Evolutionary conservation across 75 land plant genomes (phyloP).

Genomic region (Pinus albicaulis): DNA sequence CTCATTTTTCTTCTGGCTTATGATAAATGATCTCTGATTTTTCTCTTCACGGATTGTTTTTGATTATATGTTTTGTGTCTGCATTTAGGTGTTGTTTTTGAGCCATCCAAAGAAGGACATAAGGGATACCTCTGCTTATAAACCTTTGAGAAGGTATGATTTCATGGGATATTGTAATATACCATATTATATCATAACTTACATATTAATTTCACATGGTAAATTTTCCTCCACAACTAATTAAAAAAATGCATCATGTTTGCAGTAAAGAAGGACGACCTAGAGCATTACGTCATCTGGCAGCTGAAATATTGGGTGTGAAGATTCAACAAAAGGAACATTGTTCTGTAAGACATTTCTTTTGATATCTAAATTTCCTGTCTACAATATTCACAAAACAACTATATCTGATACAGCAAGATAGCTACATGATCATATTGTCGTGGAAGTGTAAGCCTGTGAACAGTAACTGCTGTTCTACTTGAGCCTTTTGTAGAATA

Average conservation of each 20-base stretch:
- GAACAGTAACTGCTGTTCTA: no score
- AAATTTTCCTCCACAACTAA: neutral
- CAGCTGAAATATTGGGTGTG: slow-evolving; percentile 64
- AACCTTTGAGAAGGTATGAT: slow-evolving; percentile 61
- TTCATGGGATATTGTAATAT: neutral
- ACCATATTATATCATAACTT: neutral
- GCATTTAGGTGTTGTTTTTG: slow-evolving; percentile 62
- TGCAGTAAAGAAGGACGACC: slow-evolving; percentile 49
- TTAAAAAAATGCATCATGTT: neutral
- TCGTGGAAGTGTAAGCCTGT: no score
- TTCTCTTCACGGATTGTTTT: neutral
- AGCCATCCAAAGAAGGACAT: slow-evolving; percentile 81
- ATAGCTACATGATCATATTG: no score
- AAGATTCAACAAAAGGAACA: slow-evolving; percentile 87
- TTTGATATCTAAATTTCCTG: neutral
- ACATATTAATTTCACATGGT: neutral
- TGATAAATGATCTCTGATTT: neutral
- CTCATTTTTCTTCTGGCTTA: neutral
- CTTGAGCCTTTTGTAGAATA: no score
- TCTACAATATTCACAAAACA: neutral
- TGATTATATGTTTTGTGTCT: neutral
- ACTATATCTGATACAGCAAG: no score
- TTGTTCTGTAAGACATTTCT: slow-evolving; percentile 62
- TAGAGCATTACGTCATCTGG: slow-evolving; percentile 69
- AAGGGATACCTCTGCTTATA: slow-evolving; percentile 78